Evolutionary conservation across 352 stramenopile genomes (phyloP), one percentile per base, ranked within the genome.

Genomic region (Globisporangium paddicum): DNA sequence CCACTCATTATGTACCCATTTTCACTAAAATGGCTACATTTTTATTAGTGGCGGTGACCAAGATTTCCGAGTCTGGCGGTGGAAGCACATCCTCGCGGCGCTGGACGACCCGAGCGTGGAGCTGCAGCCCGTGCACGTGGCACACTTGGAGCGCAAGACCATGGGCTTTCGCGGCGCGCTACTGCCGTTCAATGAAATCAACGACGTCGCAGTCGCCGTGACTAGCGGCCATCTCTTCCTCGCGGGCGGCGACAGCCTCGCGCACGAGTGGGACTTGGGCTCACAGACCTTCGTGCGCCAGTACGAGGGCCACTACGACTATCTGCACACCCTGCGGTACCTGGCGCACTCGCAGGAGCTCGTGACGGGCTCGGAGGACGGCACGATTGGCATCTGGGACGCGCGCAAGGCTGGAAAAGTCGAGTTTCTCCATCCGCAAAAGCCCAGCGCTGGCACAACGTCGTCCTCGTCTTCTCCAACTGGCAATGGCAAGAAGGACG

Each of bases 21-120:
- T n/a, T 9, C 13, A 18, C 5, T n/a, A 7, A 42, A 23, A 58
- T 60, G 41, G 40, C 37, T 41, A 47, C 38, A 25, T 19, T 48
- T 19, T 48, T 21, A 5, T 10, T 13, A 46, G 82, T 59, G 82
- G 79, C 40, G 79, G 79, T n/a, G 82, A 92, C 47, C 79, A 88
- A 55, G 82, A 92, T 48, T 83, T 89, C 62, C 78, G 82, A 14
- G 75, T 90, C 35, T 92, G 82, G 82, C 72, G 63, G n/a, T 92
- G 82, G 82, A 73, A 71, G 41, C 70, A 90, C 32, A 83, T 92
- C 45, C 46, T 72, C 10, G 52, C 57, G n/a, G 77, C 75, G 18
- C n/a, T 81, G 49, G 58, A 69, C 8, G 54, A 79, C 35, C 55
- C 69, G 21, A 34, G 13, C 35, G 26, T 25, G 13, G 52, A 58